Percentiles rank a stretch among this genome's conserved stretches.
Conservation (phyloP, 495 filamentous ascomycete genomes). For the Diplogelasinospora grovesii region DNA sequence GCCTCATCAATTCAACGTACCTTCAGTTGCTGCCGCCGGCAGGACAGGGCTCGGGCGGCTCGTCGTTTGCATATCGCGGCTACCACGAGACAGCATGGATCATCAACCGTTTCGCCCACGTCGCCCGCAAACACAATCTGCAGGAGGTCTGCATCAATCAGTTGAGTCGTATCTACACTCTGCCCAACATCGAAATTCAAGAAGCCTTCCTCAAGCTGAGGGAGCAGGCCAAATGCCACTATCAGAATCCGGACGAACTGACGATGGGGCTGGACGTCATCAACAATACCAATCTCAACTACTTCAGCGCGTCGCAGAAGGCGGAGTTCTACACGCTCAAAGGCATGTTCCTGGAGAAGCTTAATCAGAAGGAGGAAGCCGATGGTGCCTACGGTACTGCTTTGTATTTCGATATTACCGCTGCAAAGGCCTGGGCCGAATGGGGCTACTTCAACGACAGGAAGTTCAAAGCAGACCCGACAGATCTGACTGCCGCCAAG, state of each 20-base stretch:
- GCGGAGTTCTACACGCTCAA: slow-evolving; percentile 99
- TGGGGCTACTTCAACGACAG: slow-evolving; percentile 98
- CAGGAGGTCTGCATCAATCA: slow-evolving; percentile 96
- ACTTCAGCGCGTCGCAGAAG: slow-evolving; percentile 92
- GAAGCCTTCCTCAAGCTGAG: slow-evolving; percentile 96
- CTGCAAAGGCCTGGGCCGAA: slow-evolving; percentile 97
- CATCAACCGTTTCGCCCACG: slow-evolving; percentile 97
- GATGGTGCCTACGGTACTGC: slow-evolving; percentile 92
- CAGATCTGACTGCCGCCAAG: slow-evolving; percentile 69
- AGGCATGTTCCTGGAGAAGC: slow-evolving; percentile 97
- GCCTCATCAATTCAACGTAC: slow-evolving; percentile 91
- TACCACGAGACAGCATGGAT: slow-evolving; percentile 99
- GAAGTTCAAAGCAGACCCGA: slow-evolving; percentile 82
- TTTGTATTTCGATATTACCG: slow-evolving; percentile 86
- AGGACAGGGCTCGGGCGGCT: slow-evolving; percentile 64
- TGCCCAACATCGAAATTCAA: slow-evolving; percentile 99
- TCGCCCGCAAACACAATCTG: slow-evolving; percentile 93
- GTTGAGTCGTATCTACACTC: slow-evolving; percentile 92
- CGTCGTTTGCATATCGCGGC: slow-evolving; percentile 89
- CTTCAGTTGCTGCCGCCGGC: slow-evolving; percentile 76
- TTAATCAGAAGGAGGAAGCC: slow-evolving; percentile 79
- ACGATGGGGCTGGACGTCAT: slow-evolving; percentile 93
- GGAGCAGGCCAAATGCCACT: slow-evolving; percentile 97
- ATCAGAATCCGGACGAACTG: slow-evolving; percentile 87
- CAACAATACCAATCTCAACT: slow-evolving; percentile 98